phyloP scores from a whole-genome alignment of 768 basidiomycete species.

The Leccinum uliginosum region DNA sequence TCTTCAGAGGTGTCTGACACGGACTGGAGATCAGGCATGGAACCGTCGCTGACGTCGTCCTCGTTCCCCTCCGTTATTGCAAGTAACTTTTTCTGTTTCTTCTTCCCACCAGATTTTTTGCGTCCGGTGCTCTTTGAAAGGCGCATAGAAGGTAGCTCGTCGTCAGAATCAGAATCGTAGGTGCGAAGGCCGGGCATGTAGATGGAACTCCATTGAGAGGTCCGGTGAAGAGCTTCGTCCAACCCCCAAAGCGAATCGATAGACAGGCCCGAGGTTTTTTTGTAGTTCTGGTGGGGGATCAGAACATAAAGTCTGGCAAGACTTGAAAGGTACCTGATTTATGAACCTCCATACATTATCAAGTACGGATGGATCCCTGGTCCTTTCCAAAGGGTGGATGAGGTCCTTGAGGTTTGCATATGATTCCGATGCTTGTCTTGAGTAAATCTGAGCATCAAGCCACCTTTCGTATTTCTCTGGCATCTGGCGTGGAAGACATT shows the following conservation, averaged over 20 bases:
- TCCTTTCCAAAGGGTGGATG: conserved; percentile 55
- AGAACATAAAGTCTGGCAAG: background rate
- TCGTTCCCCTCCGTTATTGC: conserved; percentile 44
- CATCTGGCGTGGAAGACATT: conserved; percentile 44
- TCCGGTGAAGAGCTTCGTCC: conserved; percentile 42
- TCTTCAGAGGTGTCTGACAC: conserved; percentile 54
- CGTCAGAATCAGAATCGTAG: conserved; percentile 23
- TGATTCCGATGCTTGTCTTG: conserved; percentile 50
- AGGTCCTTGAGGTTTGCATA: conserved; percentile 50
- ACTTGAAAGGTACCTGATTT: conserved; percentile 43
- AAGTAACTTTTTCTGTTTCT: conserved; percentile 38
- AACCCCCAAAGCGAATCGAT: conserved; percentile 67
- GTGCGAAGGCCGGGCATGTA: conserved; percentile 25
- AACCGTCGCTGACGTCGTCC: conserved; percentile 41
- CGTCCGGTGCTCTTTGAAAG: conserved; percentile 11
- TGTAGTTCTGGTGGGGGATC: conserved; percentile 52
- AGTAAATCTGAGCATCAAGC: conserved; percentile 65
- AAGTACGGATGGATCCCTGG: conserved; percentile 45
- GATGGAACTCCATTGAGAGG: conserved; percentile 58
- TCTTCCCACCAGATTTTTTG: conserved; percentile 18
- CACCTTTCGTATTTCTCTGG: conserved; percentile 61
- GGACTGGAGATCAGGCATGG: conserved; percentile 66
- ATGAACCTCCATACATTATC: conserved; percentile 64
- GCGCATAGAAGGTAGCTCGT: conserved; percentile 16
- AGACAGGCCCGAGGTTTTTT: conserved; percentile 43